Evolutionary conservation across 2,329 filamentous ascomycete species (phyloP).

Genomic region (Blastomyces silverae): DNA sequence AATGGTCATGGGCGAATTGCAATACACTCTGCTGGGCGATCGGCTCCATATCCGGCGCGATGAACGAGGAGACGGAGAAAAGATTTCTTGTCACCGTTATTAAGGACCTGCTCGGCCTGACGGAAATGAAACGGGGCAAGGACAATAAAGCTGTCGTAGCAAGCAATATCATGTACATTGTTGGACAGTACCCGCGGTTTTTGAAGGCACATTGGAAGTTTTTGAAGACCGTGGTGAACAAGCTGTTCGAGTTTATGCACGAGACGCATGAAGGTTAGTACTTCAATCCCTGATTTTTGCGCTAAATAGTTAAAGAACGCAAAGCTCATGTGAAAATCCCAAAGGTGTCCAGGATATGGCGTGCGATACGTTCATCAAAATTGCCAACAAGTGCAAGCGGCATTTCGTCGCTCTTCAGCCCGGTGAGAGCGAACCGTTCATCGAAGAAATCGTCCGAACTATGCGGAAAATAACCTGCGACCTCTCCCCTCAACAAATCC

Average conservation of each 20-base stretch:
- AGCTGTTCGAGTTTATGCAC: constrained; percentile 99
- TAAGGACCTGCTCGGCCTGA: constrained; percentile 91
- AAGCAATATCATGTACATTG: constrained; percentile 99
- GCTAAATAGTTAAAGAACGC: neutral
- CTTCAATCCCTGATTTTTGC: neutral
- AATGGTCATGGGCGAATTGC: constrained; percentile 99
- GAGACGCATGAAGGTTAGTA: constrained; percentile 83
- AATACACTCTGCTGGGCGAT: constrained; percentile 99
- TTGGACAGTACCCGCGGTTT: constrained; percentile 96
- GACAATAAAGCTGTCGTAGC: constrained; percentile 99
- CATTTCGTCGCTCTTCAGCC: constrained; percentile 96
- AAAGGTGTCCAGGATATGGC: constrained; percentile 97
- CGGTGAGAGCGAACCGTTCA: constrained; percentile 90
- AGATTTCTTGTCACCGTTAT: constrained; percentile 97
- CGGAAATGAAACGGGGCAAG: constrained; percentile 98
- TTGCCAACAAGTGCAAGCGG: constrained; percentile 92
- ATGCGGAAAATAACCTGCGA: constrained; percentile 95
- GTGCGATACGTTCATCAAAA: constrained; percentile 99
- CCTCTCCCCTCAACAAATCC: constrained; percentile 90
- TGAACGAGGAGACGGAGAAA: constrained; percentile 99
- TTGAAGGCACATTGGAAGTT: constrained; percentile 99
- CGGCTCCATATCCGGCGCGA: constrained; percentile 93
- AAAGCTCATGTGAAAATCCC: constrained; percentile 27
- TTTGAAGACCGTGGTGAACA: constrained; percentile 98
- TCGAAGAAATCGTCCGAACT: constrained; percentile 94